Evolutionary conservation across 1,284 basidiomycete species (phyloP).

Genomic region (Austropuccinia psidii): DNA sequence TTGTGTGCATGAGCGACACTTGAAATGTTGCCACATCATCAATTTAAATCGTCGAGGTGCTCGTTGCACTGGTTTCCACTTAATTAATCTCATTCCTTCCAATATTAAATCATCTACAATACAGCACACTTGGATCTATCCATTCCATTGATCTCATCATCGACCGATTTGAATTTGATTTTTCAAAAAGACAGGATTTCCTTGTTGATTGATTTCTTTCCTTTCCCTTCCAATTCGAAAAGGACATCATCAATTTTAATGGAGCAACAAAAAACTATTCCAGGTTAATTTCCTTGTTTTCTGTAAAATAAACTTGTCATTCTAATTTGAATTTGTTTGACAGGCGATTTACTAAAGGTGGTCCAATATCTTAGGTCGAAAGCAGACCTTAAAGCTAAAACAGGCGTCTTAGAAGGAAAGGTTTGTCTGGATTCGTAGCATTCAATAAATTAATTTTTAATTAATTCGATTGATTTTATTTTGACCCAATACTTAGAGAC

Average conservation of each 20-base stretch:
- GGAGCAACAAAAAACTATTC: slow-evolving; percentile 24
- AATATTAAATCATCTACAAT: too few species aligned
- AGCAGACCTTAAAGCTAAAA: slow-evolving; percentile 27
- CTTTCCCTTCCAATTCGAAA: too few species aligned
- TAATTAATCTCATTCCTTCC: too few species aligned
- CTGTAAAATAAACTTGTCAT: not conserved
- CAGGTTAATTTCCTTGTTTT: not conserved
- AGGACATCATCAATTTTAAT: not conserved
- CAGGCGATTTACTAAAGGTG: slow-evolving; percentile 9
- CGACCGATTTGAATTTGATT: too few species aligned
- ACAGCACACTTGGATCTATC: too few species aligned
- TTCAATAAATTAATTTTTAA: not conserved
- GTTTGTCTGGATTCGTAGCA: not conserved
- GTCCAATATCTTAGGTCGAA: slow-evolving; percentile 22
- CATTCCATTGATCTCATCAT: too few species aligned
- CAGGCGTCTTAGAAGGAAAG: slow-evolving; percentile 24
- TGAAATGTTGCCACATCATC: too few species aligned
- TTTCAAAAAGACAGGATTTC: too few species aligned
- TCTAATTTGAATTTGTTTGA: not conserved
- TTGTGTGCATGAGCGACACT: too few species aligned
- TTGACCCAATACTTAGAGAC: not conserved
- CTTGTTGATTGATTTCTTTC: too few species aligned
- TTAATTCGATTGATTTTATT: not conserved
- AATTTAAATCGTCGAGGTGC: too few species aligned
- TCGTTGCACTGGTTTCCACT: too few species aligned